These are phyloP conservation scores for Podospora bellae-mahoneyi DNA, from an alignment of 495 filamentous ascomycete species.

Conservation along the genomic window DNA sequence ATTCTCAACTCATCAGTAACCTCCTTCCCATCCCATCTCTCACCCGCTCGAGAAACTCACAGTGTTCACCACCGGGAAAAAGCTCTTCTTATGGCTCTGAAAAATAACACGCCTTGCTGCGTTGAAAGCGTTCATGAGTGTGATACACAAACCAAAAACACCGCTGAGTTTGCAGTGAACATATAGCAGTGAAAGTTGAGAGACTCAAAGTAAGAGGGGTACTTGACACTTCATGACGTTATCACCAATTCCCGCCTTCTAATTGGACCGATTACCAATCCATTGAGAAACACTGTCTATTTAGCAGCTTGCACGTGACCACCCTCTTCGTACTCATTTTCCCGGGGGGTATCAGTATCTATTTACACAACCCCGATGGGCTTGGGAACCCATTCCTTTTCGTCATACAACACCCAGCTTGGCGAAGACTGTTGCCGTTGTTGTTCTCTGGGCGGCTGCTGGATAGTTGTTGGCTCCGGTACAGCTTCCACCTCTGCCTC, in stretches of 20 bases:
- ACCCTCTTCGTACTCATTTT: slow-evolving; percentile 11
- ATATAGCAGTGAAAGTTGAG: neutral
- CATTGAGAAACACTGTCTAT: neutral
- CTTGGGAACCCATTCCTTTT: slow-evolving; percentile 56
- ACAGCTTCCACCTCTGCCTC: slow-evolving; percentile 17
- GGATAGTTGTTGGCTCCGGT: neutral
- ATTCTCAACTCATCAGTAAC: neutral
- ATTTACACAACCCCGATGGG: slow-evolving; percentile 56
- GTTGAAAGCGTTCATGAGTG: slow-evolving; percentile 33
- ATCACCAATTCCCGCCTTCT: neutral
- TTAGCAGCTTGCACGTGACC: slow-evolving; percentile 18
- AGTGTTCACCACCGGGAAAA: neutral
- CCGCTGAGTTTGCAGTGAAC: neutral
- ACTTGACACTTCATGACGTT: slow-evolving; percentile 3
- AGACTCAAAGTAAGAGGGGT: neutral
- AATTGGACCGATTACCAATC: neutral
- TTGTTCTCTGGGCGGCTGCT: slow-evolving; percentile 15
- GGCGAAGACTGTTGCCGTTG: slow-evolving; percentile 9
- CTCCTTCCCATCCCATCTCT: no score
- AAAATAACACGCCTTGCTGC: slow-evolving; percentile 23
- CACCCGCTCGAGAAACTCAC: neutral
- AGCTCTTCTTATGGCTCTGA: neutral
- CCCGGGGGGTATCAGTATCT: neutral
- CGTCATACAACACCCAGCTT: slow-evolving; percentile 53
- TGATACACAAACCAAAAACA: slow-evolving; percentile 6